A percentile compares a stretch with the other conserved stretches of the same genome.
Conservation (phyloP, 1,284 basidiomycete species). For the Cutaneotrichosporon cutaneum region DNA sequence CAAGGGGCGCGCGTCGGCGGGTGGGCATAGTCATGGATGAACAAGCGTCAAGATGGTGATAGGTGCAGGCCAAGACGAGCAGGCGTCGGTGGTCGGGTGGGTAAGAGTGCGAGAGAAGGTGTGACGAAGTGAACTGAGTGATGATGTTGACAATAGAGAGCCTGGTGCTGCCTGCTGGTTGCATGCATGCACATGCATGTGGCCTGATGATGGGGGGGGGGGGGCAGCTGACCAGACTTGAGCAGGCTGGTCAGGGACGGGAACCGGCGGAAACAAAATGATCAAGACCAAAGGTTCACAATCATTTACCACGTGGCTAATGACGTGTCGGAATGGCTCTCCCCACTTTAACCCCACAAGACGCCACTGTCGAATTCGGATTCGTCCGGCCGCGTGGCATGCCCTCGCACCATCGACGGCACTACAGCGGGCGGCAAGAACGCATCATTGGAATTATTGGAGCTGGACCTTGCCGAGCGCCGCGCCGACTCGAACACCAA, state of each 20-base stretch:
- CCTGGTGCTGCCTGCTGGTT: too few relatives aligned
- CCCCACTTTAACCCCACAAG: not conserved
- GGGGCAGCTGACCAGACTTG: not conserved
- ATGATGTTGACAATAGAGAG: not conserved
- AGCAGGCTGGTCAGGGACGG: not conserved
- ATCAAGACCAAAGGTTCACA: not conserved
- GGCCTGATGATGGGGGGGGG: too few relatives aligned
- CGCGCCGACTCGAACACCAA: not conserved
- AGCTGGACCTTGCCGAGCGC: not conserved
- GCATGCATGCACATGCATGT: too few relatives aligned
- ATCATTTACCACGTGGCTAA: not conserved
- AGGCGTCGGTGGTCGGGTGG: not conserved
- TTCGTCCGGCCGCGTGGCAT: slow-evolving; percentile 1
- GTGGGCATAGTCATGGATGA: not conserved
- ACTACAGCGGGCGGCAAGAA: not conserved
- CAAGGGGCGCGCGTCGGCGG: slow-evolving; percentile 14
- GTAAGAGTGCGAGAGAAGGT: not conserved
- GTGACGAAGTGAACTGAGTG: too few relatives aligned
- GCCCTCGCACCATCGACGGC: too few relatives aligned
- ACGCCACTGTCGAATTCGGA: not conserved
- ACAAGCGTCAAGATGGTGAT: not conserved
- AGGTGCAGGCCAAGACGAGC: not conserved
- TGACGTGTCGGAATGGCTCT: not conserved
- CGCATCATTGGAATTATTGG: not conserved
- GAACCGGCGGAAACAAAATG: not conserved